Percentiles rank a stretch among this genome's conserved stretches.
Conservation (phyloP, 345 rosid species). For the Euclidium syriacum region DNA sequence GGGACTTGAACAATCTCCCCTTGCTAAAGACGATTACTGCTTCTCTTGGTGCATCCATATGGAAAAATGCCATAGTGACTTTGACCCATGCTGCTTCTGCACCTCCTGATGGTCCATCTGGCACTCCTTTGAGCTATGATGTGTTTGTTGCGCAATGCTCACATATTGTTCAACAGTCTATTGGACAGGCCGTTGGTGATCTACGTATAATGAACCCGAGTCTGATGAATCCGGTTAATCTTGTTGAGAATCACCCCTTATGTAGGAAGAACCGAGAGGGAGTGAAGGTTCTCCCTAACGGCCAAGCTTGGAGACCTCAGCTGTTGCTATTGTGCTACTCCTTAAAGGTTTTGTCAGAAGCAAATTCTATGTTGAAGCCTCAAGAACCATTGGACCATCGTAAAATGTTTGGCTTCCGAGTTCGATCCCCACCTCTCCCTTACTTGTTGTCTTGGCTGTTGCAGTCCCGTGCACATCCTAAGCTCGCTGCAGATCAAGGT, state of each 20-base stretch:
- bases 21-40: slow-evolving; percentile 62
- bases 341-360: slow-evolving; percentile 81
- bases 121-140: slow-evolving; percentile 80
- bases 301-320: slow-evolving; percentile 90
- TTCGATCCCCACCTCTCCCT: slow-evolving; percentile 88
- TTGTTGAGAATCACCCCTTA: slow-evolving; percentile 84
- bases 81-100: slow-evolving; percentile 96
- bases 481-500: slow-evolving; percentile 73
- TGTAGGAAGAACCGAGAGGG: slow-evolving; percentile 87
- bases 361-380: slow-evolving; percentile 65
- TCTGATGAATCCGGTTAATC: slow-evolving; percentile 86
- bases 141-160: slow-evolving; percentile 91
- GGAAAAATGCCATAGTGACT: slow-evolving; percentile 84
- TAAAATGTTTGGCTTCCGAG: slow-evolving; percentile 86
- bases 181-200: slow-evolving; percentile 92
- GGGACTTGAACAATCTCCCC: slow-evolving; percentile 85
- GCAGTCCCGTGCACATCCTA: slow-evolving; percentile 90
- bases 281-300: slow-evolving; percentile 83
- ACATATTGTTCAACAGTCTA: slow-evolving; percentile 85
- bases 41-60: slow-evolving; percentile 68
- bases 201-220: slow-evolving; percentile 85
- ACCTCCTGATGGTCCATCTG: slow-evolving; percentile 95
- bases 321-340: slow-evolving; percentile 71
- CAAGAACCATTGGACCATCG: slow-evolving; percentile 73
- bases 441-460: slow-evolving; percentile 87